Conservation (phyloP, 768 basidiomycete genomes). For the Suillus placidus region DNA sequence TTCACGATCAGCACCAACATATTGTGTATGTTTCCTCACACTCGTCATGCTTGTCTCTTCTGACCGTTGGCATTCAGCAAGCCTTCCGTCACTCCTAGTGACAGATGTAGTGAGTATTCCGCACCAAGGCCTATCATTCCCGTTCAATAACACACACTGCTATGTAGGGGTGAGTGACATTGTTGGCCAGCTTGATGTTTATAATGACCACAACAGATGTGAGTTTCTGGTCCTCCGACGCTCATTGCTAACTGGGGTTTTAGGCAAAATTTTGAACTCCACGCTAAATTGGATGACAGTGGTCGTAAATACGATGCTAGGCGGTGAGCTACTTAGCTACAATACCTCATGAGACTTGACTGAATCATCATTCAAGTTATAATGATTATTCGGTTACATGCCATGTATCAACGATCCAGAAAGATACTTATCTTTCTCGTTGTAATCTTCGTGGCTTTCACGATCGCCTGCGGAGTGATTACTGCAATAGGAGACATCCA, state of each 20-base stretch:
- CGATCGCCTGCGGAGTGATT: neutral
- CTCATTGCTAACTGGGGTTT: neutral
- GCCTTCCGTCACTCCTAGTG: neutral
- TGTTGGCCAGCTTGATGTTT: neutral
- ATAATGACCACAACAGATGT: neutral
- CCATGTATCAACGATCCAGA: neutral
- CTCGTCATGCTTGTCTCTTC: neutral
- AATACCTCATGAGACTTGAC: neutral
- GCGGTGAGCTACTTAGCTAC: neutral
- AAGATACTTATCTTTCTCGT: constrained; percentile 1
- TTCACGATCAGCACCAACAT: neutral
- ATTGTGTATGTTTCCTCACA: neutral
- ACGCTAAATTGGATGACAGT: neutral
- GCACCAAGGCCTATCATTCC: neutral
- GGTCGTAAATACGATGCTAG: neutral
- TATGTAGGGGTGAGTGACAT: neutral
- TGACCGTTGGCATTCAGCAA: neutral
- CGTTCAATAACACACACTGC: neutral
- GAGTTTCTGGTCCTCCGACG: neutral
- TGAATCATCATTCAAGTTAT: neutral
- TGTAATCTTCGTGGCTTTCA: neutral
- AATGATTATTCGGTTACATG: neutral
- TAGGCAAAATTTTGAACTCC: neutral
- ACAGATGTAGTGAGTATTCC: neutral
- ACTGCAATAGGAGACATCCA: neutral